phyloP scores from a whole-genome alignment of 2,329 filamentous ascomycete genomes.

The Curvularia spicifera region DNA sequence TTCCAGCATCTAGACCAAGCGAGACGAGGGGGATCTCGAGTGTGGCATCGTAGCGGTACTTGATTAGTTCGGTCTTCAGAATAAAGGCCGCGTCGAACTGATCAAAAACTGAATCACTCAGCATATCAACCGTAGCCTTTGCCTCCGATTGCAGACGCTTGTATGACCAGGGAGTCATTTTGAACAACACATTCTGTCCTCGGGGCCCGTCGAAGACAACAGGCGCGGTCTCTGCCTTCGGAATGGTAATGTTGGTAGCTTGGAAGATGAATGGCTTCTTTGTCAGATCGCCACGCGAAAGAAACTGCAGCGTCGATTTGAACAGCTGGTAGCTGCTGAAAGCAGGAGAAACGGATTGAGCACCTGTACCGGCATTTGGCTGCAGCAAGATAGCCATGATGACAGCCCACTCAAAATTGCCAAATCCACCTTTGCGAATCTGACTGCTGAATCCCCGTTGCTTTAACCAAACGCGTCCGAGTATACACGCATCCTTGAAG shows the following conservation, averaged over 20 bases:
- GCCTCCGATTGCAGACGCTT: constrained; percentile 75
- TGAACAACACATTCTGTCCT: constrained; percentile 83
- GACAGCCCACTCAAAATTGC: constrained; percentile 88
- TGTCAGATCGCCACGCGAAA: constrained; percentile 74
- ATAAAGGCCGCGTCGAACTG: constrained; percentile 90
- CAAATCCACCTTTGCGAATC: constrained; percentile 81
- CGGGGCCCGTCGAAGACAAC: constrained; percentile 78
- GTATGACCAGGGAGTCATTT: constrained; percentile 89
- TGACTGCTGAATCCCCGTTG: constrained; percentile 80
- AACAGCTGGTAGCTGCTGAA: constrained; percentile 93
- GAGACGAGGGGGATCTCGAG: constrained; percentile 50
- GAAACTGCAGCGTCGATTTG: constrained; percentile 89
- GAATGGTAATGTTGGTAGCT: constrained; percentile 46
- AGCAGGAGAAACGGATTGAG: constrained; percentile 74
- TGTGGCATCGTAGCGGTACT: constrained; percentile 63
- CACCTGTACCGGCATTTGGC: constrained; percentile 74
- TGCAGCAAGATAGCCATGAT: constrained; percentile 80
- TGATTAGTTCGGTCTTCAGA: constrained; percentile 58
- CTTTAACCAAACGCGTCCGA: constrained; percentile 87
- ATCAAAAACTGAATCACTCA: constrained; percentile 75
- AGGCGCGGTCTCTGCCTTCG: constrained; percentile 61
- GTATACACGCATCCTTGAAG: constrained; percentile 82
- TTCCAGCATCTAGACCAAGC: constrained; percentile 34
- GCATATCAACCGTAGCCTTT: constrained; percentile 72
- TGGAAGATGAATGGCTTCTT: constrained; percentile 67